Evolutionary conservation across 345 rosid genomes (phyloP), one percentile per base, ranked within the genome.

Genomic region (Physaria fendleri): DNA sequence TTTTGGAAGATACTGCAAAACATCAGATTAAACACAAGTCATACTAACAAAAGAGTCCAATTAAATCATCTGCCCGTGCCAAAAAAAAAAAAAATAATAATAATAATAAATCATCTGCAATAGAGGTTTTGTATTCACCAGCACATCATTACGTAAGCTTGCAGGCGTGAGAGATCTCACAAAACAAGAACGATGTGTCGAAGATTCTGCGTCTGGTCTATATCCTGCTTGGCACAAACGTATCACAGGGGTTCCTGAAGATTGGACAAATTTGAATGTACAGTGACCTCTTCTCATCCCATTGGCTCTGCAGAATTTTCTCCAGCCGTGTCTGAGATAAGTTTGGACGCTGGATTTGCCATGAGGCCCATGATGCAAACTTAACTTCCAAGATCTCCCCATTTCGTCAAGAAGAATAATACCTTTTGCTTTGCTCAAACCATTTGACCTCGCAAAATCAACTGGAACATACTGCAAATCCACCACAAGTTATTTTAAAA

Each of bases 331-430:
- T 48, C 50, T 49, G 11, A 57, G 10, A 32, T 48, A 66, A 58
- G 58, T 23, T 1, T 35, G 9, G 15, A 5, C 10, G 25, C 57
- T 43, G 1, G 9, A 1, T 45, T 35, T 35, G 42, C 11, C 2
- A 7, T 47, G 56, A 25, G 3, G 25, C 28, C 11, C 2, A 7
- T 47, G 56, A 25, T 5, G 25, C 28, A 66, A 57, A 41, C 9
- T 29, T 49, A 66, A 58, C 3, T 10, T 66, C 71, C 71, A 66
- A 5, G 59, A 66, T 30, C 71, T 57, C 58, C 59, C 71, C 58
- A 2, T 30, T 23, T 49, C 52, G n/a, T 66, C 42, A 40, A 49
- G 50, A 38, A 66, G 51, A 23, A 28, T 45, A 11, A 66, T 50
- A 39, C 53, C 13, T 7, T 9, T 0, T 33, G n/a, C 28, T 13